These are phyloP conservation scores for Fraxinus sp. DNA, from an alignment of 305 asterid genomes.

Conservation along the genomic window DNA sequence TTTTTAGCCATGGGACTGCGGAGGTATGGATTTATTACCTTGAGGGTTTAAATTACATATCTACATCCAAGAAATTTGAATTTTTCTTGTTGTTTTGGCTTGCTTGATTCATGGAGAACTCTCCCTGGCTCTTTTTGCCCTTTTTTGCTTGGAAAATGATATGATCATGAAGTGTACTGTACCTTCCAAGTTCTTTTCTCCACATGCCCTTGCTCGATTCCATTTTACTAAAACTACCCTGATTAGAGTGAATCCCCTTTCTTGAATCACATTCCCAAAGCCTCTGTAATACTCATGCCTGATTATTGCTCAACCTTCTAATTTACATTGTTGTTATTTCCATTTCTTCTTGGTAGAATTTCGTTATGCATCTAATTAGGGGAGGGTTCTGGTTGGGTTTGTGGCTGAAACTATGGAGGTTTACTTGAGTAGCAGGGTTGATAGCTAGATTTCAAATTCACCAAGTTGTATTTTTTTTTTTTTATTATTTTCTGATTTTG, in stretches of 20 bases:
- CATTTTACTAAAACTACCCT: neutral
- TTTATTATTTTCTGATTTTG: neutral
- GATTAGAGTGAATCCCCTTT: neutral
- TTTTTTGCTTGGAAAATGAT: neutral
- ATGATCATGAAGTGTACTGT: neutral
- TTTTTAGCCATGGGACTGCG: slow-evolving; percentile 82
- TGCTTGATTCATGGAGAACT: neutral
- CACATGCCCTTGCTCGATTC: neutral
- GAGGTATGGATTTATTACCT: slow-evolving; percentile 56
- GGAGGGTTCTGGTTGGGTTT: neutral
- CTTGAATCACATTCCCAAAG: neutral
- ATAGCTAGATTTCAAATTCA: neutral
- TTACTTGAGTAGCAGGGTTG: slow-evolving; percentile 3
- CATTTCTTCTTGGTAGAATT: neutral
- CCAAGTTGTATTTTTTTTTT: neutral
- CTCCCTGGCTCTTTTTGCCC: neutral
- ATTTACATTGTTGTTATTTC: neutral
- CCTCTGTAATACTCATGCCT: neutral
- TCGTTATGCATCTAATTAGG: neutral
- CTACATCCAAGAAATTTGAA: neutral
- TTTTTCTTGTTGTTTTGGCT: neutral
- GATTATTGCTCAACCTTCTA: neutral
- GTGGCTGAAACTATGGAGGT: slow-evolving; percentile 2
- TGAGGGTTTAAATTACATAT: neutral
- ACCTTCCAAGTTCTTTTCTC: slow-evolving; percentile 1